These are phyloP conservation scores for Lonicera japonica DNA, from an alignment of 129 eudicot species.

Conservation along the genomic window DNA sequence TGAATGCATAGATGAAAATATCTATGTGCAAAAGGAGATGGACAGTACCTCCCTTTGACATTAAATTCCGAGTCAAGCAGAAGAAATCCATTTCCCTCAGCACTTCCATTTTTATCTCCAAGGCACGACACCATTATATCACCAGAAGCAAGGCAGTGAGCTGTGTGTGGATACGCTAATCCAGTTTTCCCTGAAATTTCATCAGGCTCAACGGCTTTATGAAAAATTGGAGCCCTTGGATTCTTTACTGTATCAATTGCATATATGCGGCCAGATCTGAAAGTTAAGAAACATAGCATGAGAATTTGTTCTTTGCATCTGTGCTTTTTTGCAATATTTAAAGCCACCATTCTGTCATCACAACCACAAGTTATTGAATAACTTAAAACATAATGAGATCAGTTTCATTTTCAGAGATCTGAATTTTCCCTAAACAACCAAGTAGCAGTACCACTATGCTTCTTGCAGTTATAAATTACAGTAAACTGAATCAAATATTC, in stretches of 20 bases:
- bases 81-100: conserved; percentile 89
- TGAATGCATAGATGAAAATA: background rate
- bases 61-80: conserved; percentile 90
- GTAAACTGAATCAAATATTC: too few species aligned
- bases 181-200: conserved; percentile 78
- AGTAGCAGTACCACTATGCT: background rate
- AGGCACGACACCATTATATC: conserved; percentile 93
- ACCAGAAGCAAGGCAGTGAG: conserved; percentile 98
- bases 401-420: background rate
- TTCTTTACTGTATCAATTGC: conserved; percentile 72
- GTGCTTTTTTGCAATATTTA: background rate
- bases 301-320: background rate
- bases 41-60: conserved; percentile 88
- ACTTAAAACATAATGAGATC: background rate
- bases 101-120: conserved; percentile 93
- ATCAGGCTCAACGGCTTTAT: conserved; percentile 72
- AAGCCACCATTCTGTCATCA: background rate
- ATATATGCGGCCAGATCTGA: conserved; percentile 91
- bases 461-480: too few species aligned
- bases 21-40: background rate
- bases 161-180: conserved; percentile 88
- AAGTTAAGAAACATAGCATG: background rate
- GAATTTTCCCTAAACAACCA: background rate
- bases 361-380: background rate
- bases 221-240: conserved; percentile 74